Base-by-base conservation (phyloP, 164 flowering plant species). In the Protea cynaroides region DNA sequence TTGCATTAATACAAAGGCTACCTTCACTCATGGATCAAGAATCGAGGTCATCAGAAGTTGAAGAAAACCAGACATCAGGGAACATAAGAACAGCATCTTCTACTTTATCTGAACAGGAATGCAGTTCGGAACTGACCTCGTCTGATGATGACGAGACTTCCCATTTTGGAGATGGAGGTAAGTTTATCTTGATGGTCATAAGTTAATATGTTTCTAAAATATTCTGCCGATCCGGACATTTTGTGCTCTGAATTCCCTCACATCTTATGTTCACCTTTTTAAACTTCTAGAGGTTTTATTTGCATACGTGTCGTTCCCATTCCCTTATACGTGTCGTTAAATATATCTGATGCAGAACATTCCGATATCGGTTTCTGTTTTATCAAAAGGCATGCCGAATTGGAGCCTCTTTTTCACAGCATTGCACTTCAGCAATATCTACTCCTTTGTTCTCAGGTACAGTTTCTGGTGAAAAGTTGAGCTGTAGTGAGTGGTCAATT, bases 361-460 rank as follows among this genome's bases (percentile, higher is more conserved):
- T 69, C 77, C 52, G 68, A 67, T 62, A 71, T 72, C 72, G 91
- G 86, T 54, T 72, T 56, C 53, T 62, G 73, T 47, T 82, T 81
- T 72, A 73, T 79, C 62, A 61, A 76, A 51, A 58, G 54, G 12
- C 66, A 19, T 18, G 46, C 61, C 10, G 77, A 75, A 65, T 65
- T 61, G 49, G 87, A 69, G 9, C 90, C 96, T 67, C 75, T 89
- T 38, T 86, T 91, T 64, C 74, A 88, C 67, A 81, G 78, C 76
- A 37, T 78, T 36, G 92, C 80, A 0, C 76, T 91, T 80, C 96
- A 92, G 77, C 88, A 82, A 58, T 91, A 89, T 72, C 65, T 91
- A 53, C 86, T 94, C 64, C 64, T 94, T 15, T 94, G 99, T 68
- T 76, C 90, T 61, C 95, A 94, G 96, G 97, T 93, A 75, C 36